Base-by-base conservation (phyloP, 2,329 filamentous ascomycete species). In the Hawksworthiomyces lignivorus region DNA sequence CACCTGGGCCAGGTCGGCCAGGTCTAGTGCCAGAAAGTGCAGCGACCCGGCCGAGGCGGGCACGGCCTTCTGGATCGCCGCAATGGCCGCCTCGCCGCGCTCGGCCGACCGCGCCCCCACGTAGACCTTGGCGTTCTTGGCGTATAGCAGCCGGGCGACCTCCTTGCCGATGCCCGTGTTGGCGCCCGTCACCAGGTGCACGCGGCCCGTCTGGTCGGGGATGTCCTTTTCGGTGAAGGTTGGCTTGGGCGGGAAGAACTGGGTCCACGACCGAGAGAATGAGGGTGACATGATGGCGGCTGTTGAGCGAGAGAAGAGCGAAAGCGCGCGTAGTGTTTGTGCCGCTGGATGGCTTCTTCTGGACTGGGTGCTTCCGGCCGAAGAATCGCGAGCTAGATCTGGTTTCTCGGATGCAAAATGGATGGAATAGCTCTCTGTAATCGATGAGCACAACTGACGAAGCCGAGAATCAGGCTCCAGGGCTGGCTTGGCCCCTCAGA, bases 41-140 rank as follows among this genome's bases (percentile, higher is more conserved):
- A 70, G 48, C 3, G 48, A 46, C 20, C 64, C 64, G 10, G 52
- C 53, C 12, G 53, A 46, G 10, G 50, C 29, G 3, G 64, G 58
- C 1, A 50, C 50, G 8, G 58, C 52, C 0, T 29, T 14, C 24
- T 62, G 54, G 46, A 73, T 67, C 14, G 50, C 44, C 9, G 56
- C 49, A 34, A 75, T 69, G 17, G 67, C 66, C 1, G 50, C 44
- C 5, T 57, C 51, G 14, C 57, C 64, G 42, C 67, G 68, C 4
- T 57, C 49, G 19, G 58, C 46, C 15, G 50, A 52, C 31, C 72
- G 69, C 2, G 63, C 65, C 4, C 69, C 69, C 24, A 75, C 52
- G 52, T 76, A 75, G 29, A 77, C 65, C 4, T 61, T 72, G 20
- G 57, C 72, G 43, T 70, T 66, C 17, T 62, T 63, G 4, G 56